Base-by-base conservation (phyloP, 768 basidiomycete species). In the Tulasnella sp. region DNA sequence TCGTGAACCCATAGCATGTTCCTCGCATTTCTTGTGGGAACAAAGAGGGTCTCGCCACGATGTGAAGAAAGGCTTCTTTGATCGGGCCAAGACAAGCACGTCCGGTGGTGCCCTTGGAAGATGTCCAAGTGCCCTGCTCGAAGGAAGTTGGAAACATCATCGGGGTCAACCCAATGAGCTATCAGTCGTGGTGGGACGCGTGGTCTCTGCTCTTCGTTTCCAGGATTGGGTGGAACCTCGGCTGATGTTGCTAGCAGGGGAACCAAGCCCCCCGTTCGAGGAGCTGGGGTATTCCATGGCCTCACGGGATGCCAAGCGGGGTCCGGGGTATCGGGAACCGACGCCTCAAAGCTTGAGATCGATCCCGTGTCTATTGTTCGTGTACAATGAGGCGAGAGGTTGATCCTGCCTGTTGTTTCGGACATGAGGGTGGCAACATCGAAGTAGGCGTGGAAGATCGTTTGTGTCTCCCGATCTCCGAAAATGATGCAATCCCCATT, bases 261-360 rank as follows among this genome's bases (percentile, higher is more conserved):
- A 34, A 75, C 52, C 24, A 75, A 56, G 8, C 75, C 75, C 34
- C 52, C 52, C 6, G 75, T 75, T 36, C 44, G 75, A 48, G 75
- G 34, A 6, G 44, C 52, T 7, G 75, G 44, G 8, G 75, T 75
- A 27, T 75, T 75, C 75, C 75, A 75, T 31, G 75, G 75, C 31
- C 52, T 39, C 34, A 75, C 75, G n/a, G 75, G 44, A 56, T 75
- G 52, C 75, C 75, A 75, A 16, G 44, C 75, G 75, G 46, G 75
- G n/a, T 44, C 40, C 14, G 52, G 39, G 5, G 21, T n/a, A 8
- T 12, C 27, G 40, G 75, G 8, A 24, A 44, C 27, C 39, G 44
- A 36, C 18, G 40, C 34, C 52, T n/a, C 38, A 48, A 19, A 39
- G 52, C 7, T 36, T 44, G 75, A 48, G 44, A 36, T 44, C 8